Percentiles rank a stretch among this genome's conserved stretches.
Evolutionary conservation across 345 rosid genomes (phyloP).

Genomic region (Linum trigynum): DNA sequence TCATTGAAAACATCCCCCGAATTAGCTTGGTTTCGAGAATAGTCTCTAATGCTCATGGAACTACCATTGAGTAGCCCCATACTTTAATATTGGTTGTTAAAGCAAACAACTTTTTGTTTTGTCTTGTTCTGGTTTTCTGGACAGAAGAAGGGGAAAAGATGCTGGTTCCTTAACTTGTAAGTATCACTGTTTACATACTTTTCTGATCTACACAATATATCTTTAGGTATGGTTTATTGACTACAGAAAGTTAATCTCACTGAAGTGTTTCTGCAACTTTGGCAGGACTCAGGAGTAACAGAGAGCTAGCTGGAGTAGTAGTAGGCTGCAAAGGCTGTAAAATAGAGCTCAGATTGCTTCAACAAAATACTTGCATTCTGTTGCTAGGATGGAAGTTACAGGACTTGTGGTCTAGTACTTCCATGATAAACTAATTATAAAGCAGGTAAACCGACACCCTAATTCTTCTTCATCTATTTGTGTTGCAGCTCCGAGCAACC

Average conservation of each 20-base stretch:
- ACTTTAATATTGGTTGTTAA: no score
- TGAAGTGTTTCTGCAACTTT: neutral
- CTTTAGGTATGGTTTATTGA: neutral
- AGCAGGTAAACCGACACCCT: conserved; percentile 1
- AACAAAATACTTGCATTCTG: no score
- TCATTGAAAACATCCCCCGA: neutral
- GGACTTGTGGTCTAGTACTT: neutral
- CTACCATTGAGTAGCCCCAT: neutral
- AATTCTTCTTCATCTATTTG: conserved; percentile 38
- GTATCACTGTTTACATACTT: neutral
- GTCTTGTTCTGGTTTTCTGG: neutral
- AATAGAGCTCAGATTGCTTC: neutral
- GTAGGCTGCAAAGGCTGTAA: neutral
- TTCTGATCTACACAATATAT: neutral
- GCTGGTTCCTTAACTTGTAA: neutral
- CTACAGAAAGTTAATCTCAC: neutral
- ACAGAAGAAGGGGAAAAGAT: neutral
- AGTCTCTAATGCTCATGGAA: neutral
- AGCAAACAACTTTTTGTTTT: neutral
- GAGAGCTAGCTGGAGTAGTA: neutral
- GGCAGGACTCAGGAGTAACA: neutral
- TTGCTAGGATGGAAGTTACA: neutral
- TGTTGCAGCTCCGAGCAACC: conserved; percentile 47
- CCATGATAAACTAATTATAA: neutral
- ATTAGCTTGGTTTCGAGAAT: neutral